Base-by-base conservation (phyloP, 768 basidiomycete genomes). In the Calocera viscosa region DNA sequence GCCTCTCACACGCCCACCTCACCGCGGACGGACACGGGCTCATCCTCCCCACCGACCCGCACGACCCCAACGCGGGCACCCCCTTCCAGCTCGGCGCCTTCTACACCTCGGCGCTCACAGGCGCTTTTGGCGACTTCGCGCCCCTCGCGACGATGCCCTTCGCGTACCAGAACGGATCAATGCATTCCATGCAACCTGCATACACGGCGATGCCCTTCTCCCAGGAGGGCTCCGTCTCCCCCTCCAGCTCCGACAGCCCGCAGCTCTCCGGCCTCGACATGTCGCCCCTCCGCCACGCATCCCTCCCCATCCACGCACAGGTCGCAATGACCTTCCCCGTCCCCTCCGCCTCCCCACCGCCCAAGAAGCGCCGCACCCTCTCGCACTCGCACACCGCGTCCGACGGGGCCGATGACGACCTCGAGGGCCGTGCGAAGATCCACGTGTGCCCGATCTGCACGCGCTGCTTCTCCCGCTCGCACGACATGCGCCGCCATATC, bases 291-390 rank as follows among this genome's bases (percentile, higher is more conserved):
- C 43, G 43, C 5, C 43, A 47, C 43, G 43, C 43, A 7, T 47
- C 43, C 43, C 43, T 47, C 8, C 43, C 43, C 43, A 24, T 24
- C 19, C 43, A 19, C 43, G 16, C 43, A 7, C 43, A 47, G 19
- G 19, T 24, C 43, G 43, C 19, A 19, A 17, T 47, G 16, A 47
- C 43, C 5, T 69, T 72, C 49, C 72, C 75, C 35, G 67, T 74
- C 49, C 70, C 73, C 2, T 72, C 75, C 33, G 69, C 68, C 19
- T 73, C 78, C 17, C 75, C 79, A 49, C 72, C 74, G 53, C 67
- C 76, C 7, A 79, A 81, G 40, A 34, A 24, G 38, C 67, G 33
- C 7, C 43, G 43, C 24, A 19, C 43, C 8, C 24, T 47, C 24
- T 47, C 43, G 19, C 43, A 47, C 43, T 47, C 43, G 8, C 43